Percentiles rank a stretch among this genome's conserved stretches.
These are phyloP conservation scores for Poa annua DNA, from an alignment of 176 grass and related monocot species.

Conservation along the genomic window DNA sequence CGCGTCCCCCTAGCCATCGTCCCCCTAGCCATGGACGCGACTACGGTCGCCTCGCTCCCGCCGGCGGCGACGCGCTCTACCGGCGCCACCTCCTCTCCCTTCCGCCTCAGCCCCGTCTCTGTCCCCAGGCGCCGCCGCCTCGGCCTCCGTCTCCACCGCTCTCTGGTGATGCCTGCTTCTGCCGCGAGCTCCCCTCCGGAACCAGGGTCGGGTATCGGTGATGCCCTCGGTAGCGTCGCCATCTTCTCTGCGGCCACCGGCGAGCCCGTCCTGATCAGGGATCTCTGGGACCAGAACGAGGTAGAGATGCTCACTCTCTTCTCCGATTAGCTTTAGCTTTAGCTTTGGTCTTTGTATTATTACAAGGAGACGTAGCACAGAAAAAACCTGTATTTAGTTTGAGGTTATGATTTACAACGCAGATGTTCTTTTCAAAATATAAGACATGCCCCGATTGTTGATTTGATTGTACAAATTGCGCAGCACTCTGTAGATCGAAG, in stretches of 20 bases:
- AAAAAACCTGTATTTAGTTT: neutral
- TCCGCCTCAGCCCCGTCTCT: neutral
- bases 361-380: neutral
- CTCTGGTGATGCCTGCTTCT: neutral
- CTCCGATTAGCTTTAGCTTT: neutral
- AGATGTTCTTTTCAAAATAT: neutral
- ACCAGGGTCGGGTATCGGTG: conserved; percentile 13
- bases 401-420: neutral
- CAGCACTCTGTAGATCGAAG: too few species aligned
- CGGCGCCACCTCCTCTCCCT: conserved; percentile 7
- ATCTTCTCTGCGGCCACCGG: conserved; percentile 74
- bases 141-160: conserved; percentile 28
- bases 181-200: conserved; percentile 38
- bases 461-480: too few species aligned
- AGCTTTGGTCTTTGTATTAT: neutral
- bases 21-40: conserved; percentile 39
- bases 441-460: neutral
- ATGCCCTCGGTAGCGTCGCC: conserved; percentile 53
- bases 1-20: conserved; percentile 47
- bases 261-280: conserved; percentile 64
- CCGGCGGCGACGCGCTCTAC: neutral
- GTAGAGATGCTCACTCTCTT: conserved; percentile 24
- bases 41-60: conserved; percentile 26
- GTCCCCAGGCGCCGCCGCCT: neutral
- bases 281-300: conserved; percentile 75